Conservation (phyloP, 2,329 filamentous ascomycete species). For the Xylariaceae sp. region DNA sequence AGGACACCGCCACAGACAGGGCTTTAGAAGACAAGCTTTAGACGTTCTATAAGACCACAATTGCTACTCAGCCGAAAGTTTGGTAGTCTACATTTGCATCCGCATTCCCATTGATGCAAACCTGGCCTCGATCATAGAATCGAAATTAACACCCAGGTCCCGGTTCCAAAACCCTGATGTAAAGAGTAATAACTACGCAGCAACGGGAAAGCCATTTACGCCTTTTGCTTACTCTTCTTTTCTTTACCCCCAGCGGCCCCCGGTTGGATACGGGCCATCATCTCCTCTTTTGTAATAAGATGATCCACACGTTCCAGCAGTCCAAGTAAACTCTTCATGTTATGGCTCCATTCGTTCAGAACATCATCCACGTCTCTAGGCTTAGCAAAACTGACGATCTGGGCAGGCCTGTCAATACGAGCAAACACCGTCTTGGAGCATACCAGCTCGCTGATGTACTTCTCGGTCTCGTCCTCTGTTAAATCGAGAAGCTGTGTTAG, state of each 20-base stretch:
- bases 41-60: conserved; percentile 20
- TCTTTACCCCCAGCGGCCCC: conserved; percentile 39
- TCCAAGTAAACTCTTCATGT: conserved; percentile 90
- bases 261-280: conserved; percentile 97
- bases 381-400: conserved; percentile 90
- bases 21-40: conserved; percentile 19
- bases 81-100: conserved; percentile 29
- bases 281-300: conserved; percentile 98
- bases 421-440: conserved; percentile 97
- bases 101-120: conserved; percentile 25
- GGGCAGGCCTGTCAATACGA: conserved; percentile 90
- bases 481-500: conserved; percentile 88
- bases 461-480: conserved; percentile 92
- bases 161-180: conserved; percentile 3
- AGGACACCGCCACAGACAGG: background rate
- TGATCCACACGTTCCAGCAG: conserved; percentile 90
- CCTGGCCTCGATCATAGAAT: conserved; percentile 14
- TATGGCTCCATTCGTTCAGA: conserved; percentile 96
- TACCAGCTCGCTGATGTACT: conserved; percentile 96
- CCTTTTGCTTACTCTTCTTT: conserved; percentile 34
- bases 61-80: conserved; percentile 24
- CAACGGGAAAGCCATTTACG: conserved; percentile 13
- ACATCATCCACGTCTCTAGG: conserved; percentile 92
- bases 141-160: conserved; percentile 7
- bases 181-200: conserved; percentile 21